Evolutionary conservation across 108 stramenopile genomes (phyloP).

Genomic region (Cyclotella kingstonii): DNA sequence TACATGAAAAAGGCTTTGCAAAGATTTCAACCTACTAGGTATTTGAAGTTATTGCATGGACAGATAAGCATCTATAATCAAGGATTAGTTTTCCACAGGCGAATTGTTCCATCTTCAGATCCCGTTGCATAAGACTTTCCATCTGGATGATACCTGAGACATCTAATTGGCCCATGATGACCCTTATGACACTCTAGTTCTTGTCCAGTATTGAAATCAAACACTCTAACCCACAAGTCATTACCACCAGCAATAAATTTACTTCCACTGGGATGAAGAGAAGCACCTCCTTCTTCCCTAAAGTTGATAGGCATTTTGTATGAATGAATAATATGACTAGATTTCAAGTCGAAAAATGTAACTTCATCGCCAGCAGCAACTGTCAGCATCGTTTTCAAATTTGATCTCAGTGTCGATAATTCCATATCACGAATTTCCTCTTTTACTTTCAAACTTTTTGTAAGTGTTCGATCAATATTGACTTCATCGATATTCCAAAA

Average conservation of each 20-base stretch:
- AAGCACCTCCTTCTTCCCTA: conserved; percentile 92
- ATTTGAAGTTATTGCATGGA: too few relatives aligned
- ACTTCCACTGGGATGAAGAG: conserved; percentile 84
- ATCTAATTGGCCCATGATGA: conserved; percentile 98
- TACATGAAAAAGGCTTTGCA: too few relatives aligned
- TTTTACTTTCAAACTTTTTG: conserved; percentile 50
- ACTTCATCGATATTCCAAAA: conserved; percentile 56
- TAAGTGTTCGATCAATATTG: conserved; percentile 20
- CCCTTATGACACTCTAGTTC: conserved; percentile 94
- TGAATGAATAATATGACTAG: conserved; percentile 27
- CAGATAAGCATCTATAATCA: too few relatives aligned
- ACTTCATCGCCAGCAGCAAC: conserved; percentile 88
- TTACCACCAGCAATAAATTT: conserved; percentile 90
- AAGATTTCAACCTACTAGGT: too few relatives aligned
- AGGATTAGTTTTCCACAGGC: conserved; percentile 92
- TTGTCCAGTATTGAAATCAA: conserved; percentile 87
- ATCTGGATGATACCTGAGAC: conserved; percentile 90
- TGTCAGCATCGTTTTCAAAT: conserved; percentile 58
- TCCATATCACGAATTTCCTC: conserved; percentile 90
- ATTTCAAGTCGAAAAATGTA: conserved; percentile 72
- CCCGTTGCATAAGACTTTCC: conserved; percentile 92
- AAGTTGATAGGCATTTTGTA: conserved; percentile 94
- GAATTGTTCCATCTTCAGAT: conserved; percentile 98
- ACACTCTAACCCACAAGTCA: conserved; percentile 95
- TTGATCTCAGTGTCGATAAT: conserved; percentile 42